Evolutionary conservation across 2,329 filamentous ascomycete species (phyloP).

Genomic region (Parastagonospora avenae): DNA sequence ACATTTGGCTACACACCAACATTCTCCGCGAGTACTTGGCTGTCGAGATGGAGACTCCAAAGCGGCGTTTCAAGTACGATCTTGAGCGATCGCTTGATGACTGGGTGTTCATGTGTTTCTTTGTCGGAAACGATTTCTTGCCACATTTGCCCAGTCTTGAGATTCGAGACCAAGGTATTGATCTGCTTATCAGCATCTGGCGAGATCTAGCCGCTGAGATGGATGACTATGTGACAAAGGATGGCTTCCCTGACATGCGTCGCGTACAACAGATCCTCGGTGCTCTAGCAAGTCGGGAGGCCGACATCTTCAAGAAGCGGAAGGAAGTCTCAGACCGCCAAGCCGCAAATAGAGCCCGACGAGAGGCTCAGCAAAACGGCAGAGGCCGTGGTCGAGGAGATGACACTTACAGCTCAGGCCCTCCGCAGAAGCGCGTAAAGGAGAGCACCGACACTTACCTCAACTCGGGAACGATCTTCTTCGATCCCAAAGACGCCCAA

Average conservation of each 20-base stretch:
- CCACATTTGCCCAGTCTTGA: constrained; percentile 97
- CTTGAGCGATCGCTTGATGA: constrained; percentile 93
- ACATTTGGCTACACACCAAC: constrained; percentile 97
- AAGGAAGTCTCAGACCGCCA: constrained; percentile 84
- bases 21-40: constrained; percentile 91
- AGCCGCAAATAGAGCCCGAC: constrained; percentile 70
- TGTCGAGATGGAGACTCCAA: constrained; percentile 82
- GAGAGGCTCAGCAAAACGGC: constrained; percentile 51
- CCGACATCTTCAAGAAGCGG: constrained; percentile 87
- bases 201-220: constrained; percentile 87
- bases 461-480: constrained; percentile 42
- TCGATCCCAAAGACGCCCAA: constrained; percentile 44
- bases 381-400: constrained; percentile 41
- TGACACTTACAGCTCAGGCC: constrained; percentile 23
- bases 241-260: constrained; percentile 86
- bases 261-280: constrained; percentile 86
- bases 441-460: constrained; percentile 43
- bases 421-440: constrained; percentile 41
- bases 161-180: constrained; percentile 95
- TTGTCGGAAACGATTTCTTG: constrained; percentile 97
- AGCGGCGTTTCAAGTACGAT: constrained; percentile 86
- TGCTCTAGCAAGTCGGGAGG: constrained; percentile 89
- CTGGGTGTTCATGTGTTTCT: constrained; percentile 99
- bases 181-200: constrained; percentile 96
- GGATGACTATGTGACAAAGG: constrained; percentile 95